These are phyloP conservation scores for Datisca glomerata DNA, from an alignment of 306 rosid genomes.

Conservation along the genomic window DNA sequence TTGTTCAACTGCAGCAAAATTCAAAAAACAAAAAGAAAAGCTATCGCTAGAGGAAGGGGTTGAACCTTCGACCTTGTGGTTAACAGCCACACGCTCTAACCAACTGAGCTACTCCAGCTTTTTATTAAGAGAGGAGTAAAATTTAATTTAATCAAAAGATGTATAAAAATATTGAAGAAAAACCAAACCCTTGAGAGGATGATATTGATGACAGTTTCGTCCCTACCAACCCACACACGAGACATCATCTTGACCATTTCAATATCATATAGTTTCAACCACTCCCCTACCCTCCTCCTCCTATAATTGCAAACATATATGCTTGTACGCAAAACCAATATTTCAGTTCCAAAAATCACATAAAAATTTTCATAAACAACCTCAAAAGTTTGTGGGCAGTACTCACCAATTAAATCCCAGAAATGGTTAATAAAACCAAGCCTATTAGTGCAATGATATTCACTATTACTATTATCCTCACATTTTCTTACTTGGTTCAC, in stretches of 20 bases:
- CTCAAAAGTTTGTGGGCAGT: background rate
- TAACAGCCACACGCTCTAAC: no score
- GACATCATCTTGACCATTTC: constrained; percentile 3
- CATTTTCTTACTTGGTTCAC: constrained; percentile 13
- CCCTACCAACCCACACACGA: background rate
- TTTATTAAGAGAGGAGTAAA: background rate
- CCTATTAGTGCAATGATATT: background rate
- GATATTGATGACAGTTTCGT: background rate
- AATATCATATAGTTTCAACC: constrained; percentile 4
- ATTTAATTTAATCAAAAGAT: background rate
- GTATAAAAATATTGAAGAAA: background rate
- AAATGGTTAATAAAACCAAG: background rate
- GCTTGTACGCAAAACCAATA: background rate
- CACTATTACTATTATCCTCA: constrained; percentile 7
- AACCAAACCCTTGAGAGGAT: background rate
- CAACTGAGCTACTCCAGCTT: constrained; percentile 15
- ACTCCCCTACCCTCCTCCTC: background rate
- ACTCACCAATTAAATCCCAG: background rate
- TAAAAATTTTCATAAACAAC: background rate
- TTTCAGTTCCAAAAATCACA: background rate
- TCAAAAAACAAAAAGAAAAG: background rate
- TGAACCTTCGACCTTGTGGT: no score
- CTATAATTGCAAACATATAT: no score
- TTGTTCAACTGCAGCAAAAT: background rate
- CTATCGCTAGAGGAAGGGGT: constrained; percentile 35